A percentile compares a stretch with the other conserved stretches of the same genome.
Evolutionary conservation across 1,284 basidiomycete species (phyloP).

Genomic region (Macrocystidia cucumis): DNA sequence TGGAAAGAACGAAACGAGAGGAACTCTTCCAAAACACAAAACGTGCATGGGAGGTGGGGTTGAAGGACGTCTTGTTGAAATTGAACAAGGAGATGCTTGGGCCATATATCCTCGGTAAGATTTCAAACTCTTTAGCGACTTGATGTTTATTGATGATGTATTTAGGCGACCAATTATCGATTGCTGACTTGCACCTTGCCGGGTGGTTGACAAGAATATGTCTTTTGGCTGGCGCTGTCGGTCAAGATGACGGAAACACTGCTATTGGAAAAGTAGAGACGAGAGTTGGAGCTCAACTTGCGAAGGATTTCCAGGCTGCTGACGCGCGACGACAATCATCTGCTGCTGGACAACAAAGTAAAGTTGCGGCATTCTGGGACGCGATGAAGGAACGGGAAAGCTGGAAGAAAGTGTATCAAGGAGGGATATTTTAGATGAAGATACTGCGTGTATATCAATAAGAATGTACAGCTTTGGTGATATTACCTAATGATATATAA

Average conservation of each 20-base stretch:
- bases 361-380: constrained; percentile 62
- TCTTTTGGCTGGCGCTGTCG: constrained; percentile 44
- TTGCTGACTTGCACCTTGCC: constrained; percentile 76
- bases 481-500: too few species aligned
- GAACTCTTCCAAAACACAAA: constrained; percentile 39
- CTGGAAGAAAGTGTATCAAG: constrained; percentile 60
- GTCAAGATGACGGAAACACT: constrained; percentile 38
- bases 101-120: constrained; percentile 64
- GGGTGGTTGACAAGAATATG: constrained; percentile 71
- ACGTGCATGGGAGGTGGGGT: constrained; percentile 26
- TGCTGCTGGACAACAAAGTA: constrained; percentile 25
- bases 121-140: constrained; percentile 19
- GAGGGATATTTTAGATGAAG: constrained; percentile 43
- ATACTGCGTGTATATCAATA: too few species aligned
- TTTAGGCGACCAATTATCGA: constrained; percentile 67
- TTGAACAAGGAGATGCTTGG: constrained; percentile 59
- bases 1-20: constrained; percentile 38
- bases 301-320: constrained; percentile 30
- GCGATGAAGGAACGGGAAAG: constrained; percentile 53
- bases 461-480: too few species aligned
- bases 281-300: constrained; percentile 35
- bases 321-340: constrained; percentile 14
- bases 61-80: constrained; percentile 22
- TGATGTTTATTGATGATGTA: constrained; percentile 19
- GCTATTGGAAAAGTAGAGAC: constrained; percentile 43